Percentiles rank a stretch among this genome's conserved stretches.
Conservation (phyloP, 495 filamentous ascomycete genomes). For the Geopyxis carbonaria region DNA sequence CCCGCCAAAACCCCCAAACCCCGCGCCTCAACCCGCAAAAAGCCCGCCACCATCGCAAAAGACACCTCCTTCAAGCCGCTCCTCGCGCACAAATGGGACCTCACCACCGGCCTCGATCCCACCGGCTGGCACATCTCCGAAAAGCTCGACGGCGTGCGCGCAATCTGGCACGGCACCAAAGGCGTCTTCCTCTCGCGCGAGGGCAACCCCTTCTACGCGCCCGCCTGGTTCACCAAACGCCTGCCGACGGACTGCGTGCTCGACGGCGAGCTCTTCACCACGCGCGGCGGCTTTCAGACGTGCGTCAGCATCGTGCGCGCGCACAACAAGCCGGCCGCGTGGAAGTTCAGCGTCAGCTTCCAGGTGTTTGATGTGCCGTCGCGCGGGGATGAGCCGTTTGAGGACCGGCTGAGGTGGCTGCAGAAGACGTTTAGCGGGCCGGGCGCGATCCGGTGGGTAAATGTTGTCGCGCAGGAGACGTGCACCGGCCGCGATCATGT, state of each 20-base stretch:
- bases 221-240: constrained; percentile 23
- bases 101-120: constrained; percentile 17
- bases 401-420: constrained; percentile 17
- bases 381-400: constrained; percentile 16
- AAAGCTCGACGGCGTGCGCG: constrained; percentile 25
- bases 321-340: constrained; percentile 18
- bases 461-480: constrained; percentile 16
- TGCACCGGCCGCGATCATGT: constrained; percentile 15
- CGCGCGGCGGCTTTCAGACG: constrained; percentile 21
- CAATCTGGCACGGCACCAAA: constrained; percentile 20
- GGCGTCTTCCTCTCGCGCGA: constrained; percentile 18
- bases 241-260: constrained; percentile 18
- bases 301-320: constrained; percentile 25
- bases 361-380: constrained; percentile 23
- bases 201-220: constrained; percentile 24
- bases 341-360: constrained; percentile 24
- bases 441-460: constrained; percentile 17
- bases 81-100: constrained; percentile 25
- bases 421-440: constrained; percentile 11
- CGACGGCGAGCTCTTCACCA: constrained; percentile 25
- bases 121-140: constrained; percentile 20
- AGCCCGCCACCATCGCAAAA: constrained; percentile 5
- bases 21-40: background rate
- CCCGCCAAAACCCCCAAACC: constrained; percentile 4
- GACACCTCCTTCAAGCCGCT: constrained; percentile 19